These are phyloP conservation scores for Russula foetens DNA, from an alignment of 768 basidiomycete species.

Conservation along the genomic window DNA sequence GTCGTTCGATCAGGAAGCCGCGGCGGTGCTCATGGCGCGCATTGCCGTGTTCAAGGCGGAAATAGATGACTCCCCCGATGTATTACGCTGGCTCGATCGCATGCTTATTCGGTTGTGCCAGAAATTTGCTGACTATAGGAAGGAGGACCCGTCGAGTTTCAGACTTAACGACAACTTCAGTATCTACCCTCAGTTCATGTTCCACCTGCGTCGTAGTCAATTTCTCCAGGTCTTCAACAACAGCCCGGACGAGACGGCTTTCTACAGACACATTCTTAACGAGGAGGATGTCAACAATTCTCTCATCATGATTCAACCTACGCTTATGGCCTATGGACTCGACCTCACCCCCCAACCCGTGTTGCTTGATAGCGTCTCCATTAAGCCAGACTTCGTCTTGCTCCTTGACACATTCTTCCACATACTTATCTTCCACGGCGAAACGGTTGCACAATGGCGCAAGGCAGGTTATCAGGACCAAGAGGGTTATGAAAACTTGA, in stretches of 20 bases:
- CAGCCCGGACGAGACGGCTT: slow-evolving; percentile 98
- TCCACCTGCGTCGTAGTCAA: slow-evolving; percentile 94
- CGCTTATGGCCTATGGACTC: slow-evolving; percentile 96
- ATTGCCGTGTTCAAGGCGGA: slow-evolving; percentile 99
- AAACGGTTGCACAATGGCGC: slow-evolving; percentile 94
- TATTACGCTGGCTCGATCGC: slow-evolving; percentile 92
- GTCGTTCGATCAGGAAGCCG: slow-evolving; percentile 96
- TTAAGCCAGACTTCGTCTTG: slow-evolving; percentile 93
- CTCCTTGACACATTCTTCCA: slow-evolving; percentile 99
- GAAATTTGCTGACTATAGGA: slow-evolving; percentile 98
- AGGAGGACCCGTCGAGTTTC: slow-evolving; percentile 95
- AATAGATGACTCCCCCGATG: slow-evolving; percentile 96
- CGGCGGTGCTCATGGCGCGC: slow-evolving; percentile 95
- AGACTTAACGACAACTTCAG: slow-evolving; percentile 91
- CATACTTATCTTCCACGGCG: slow-evolving; percentile 98
- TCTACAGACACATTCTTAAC: slow-evolving; percentile 95
- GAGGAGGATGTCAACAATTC: slow-evolving; percentile 99
- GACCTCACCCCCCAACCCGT: slow-evolving; percentile 90
- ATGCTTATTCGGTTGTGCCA: slow-evolving; percentile 99
- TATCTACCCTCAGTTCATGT: slow-evolving; percentile 99
- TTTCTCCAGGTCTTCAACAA: slow-evolving; percentile 99
- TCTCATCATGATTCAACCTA: slow-evolving; percentile 99
- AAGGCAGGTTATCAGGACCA: slow-evolving; percentile 98
- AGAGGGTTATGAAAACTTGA: slow-evolving; percentile 98
- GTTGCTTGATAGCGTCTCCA: slow-evolving; percentile 92